phyloP scores from a whole-genome alignment of 495 filamentous ascomycete species.

The Penicillium paxilli region DNA sequence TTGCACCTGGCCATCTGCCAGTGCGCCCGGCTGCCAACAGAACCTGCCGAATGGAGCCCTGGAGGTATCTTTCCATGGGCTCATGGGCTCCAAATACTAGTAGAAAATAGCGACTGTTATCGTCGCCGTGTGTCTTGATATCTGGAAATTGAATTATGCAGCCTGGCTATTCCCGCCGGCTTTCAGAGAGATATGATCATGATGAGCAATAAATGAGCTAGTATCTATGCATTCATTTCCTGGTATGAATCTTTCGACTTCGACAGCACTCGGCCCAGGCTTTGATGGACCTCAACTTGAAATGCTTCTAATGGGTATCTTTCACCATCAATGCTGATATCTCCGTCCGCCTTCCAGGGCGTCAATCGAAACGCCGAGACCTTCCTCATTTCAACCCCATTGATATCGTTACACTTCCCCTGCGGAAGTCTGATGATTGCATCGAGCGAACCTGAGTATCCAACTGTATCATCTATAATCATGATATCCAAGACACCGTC shows the following conservation, averaged over 20 bases:
- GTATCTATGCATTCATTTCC: background rate
- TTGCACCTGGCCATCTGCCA: constrained; percentile 37
- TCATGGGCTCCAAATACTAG: too few relatives aligned
- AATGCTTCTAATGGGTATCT: constrained; percentile 76
- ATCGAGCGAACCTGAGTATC: constrained; percentile 75
- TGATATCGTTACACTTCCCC: constrained; percentile 54
- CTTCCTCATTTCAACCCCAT: constrained; percentile 38
- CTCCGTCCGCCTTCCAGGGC: constrained; percentile 47
- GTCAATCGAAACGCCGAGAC: constrained; percentile 60
- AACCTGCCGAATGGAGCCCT: background rate
- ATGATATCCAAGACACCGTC: background rate
- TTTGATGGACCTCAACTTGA: constrained; percentile 81
- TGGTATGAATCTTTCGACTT: background rate
- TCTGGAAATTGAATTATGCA: too few relatives aligned
- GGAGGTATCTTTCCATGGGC: too few relatives aligned
- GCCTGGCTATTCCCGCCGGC: too few relatives aligned
- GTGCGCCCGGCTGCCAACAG: too few relatives aligned
- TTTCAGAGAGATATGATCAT: too few relatives aligned
- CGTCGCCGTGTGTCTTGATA: too few relatives aligned
- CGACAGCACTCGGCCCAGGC: constrained; percentile 51
- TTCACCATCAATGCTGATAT: constrained; percentile 91
- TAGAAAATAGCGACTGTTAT: too few relatives aligned
- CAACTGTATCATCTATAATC: constrained; percentile 69
- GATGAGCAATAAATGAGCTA: too few relatives aligned
- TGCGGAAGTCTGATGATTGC: constrained; percentile 60